These are phyloP conservation scores for Hypoxylon intermedium DNA, from an alignment of 495 filamentous ascomycete species.

Conservation along the genomic window DNA sequence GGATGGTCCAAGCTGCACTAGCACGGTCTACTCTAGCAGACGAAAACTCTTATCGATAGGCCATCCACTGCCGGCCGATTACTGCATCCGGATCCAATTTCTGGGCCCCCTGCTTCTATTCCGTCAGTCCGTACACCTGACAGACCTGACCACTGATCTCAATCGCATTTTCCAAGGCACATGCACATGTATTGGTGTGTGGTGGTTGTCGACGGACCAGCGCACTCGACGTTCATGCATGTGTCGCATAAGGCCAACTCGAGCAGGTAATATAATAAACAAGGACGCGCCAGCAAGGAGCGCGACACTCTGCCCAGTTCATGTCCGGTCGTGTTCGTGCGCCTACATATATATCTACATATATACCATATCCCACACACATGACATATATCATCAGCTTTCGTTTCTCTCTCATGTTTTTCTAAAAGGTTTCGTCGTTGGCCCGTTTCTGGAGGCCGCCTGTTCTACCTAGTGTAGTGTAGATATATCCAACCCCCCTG, in stretches of 20 bases:
- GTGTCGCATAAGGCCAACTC: slow-evolving; percentile 26
- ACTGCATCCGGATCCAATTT: slow-evolving; percentile 23
- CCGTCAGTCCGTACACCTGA: too few species aligned
- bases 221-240: slow-evolving; percentile 14
- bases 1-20: slow-evolving; percentile 10
- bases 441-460: slow-evolving; percentile 30
- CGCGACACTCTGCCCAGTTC: slow-evolving; percentile 15
- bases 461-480: not conserved
- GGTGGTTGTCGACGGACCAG: too few species aligned
- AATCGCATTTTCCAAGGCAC: slow-evolving; percentile 20
- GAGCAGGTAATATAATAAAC: slow-evolving; percentile 32
- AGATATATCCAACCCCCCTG: too few species aligned
- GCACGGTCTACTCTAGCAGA: too few species aligned
- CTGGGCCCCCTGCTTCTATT: not conserved
- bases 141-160: slow-evolving; percentile 18
- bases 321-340: slow-evolving; percentile 15
- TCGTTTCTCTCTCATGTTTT: not conserved
- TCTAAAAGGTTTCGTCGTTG: slow-evolving; percentile 12
- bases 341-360: not conserved
- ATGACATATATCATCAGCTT: too few species aligned
- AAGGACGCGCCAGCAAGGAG: slow-evolving; percentile 23
- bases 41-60: slow-evolving; percentile 37
- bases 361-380: slow-evolving; percentile 4
- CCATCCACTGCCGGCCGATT: slow-evolving; percentile 10
- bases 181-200: slow-evolving; percentile 26